Conservation (phyloP, 371 early-diverging fungal genomes). For the Syncephalastrum contaminatum region DNA sequence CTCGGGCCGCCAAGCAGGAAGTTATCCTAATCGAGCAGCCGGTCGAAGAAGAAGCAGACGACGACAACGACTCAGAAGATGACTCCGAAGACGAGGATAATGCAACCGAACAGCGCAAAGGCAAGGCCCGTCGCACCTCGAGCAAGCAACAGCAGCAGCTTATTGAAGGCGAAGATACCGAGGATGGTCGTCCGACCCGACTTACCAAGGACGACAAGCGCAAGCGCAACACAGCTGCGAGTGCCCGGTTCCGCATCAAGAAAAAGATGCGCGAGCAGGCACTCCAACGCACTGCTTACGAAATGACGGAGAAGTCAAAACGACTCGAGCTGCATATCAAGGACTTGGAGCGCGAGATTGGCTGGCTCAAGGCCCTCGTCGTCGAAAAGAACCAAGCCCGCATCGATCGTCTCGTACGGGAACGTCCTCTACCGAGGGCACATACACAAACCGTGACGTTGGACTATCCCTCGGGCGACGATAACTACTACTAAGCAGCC, state of each 20-base stretch:
- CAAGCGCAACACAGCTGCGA: conserved; percentile 91
- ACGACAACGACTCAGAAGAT: neutral
- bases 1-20: too few species aligned
- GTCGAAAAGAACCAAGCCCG: conserved; percentile 68
- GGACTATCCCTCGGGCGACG: too few species aligned
- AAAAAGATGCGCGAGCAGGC: conserved; percentile 89
- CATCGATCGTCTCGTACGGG: conserved; percentile 20
- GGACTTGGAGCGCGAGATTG: conserved; percentile 88
- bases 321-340: conserved; percentile 68
- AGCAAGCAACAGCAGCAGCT: neutral
- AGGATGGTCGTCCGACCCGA: conserved; percentile 2
- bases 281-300: conserved; percentile 78
- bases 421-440: conserved; percentile 15
- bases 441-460: too few species aligned
- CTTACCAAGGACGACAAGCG: conserved; percentile 80
- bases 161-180: conserved; percentile 1
- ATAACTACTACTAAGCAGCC: too few species aligned
- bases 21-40: too few species aligned
- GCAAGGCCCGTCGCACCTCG: neutral
- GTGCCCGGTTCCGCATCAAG: conserved; percentile 94
- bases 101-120: neutral
- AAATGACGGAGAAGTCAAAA: conserved; percentile 77
- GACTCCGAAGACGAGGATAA: neutral
- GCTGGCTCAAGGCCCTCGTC: conserved; percentile 84
- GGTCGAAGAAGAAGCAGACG: too few species aligned